A percentile compares a stretch with the other conserved stretches of the same genome.
These are phyloP conservation scores for Backusella liffmaniae DNA, from an alignment of 192 early-diverging fungal species.

Conservation along the genomic window DNA sequence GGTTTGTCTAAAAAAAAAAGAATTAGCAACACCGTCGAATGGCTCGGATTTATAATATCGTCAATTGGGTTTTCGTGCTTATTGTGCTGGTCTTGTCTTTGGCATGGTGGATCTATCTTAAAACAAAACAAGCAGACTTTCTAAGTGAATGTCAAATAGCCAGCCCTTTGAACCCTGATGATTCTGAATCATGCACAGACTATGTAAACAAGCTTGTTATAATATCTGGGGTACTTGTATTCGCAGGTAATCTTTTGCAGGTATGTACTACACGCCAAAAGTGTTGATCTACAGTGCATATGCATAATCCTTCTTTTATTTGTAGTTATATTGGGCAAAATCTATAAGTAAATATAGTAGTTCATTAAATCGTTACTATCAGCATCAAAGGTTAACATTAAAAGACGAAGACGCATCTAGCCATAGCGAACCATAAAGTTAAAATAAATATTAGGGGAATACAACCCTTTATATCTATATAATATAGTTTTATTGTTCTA, in stretches of 20 bases:
- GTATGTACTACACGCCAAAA: background rate
- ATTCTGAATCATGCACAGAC: background rate
- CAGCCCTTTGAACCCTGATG: background rate
- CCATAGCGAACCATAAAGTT: background rate
- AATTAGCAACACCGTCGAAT: background rate
- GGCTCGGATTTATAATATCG: background rate
- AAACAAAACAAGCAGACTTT: background rate
- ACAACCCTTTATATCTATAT: background rate
- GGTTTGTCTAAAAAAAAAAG: background rate
- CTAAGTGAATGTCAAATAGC: background rate
- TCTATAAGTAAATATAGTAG: background rate
- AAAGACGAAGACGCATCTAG: background rate
- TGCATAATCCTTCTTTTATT: background rate
- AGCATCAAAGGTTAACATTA: background rate
- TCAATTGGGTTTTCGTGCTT: background rate
- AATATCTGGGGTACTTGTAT: background rate
- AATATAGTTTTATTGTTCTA: background rate
- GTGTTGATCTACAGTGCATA: background rate
- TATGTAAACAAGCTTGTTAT: background rate
- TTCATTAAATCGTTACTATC: background rate
- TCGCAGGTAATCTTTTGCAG: background rate
- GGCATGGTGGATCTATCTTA: constrained; percentile 3
- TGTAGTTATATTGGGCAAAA: background rate
- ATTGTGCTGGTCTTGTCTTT: background rate
- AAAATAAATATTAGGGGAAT: background rate